Conservation (phyloP, 768 basidiomycete species). For the Imleria badia region DNA sequence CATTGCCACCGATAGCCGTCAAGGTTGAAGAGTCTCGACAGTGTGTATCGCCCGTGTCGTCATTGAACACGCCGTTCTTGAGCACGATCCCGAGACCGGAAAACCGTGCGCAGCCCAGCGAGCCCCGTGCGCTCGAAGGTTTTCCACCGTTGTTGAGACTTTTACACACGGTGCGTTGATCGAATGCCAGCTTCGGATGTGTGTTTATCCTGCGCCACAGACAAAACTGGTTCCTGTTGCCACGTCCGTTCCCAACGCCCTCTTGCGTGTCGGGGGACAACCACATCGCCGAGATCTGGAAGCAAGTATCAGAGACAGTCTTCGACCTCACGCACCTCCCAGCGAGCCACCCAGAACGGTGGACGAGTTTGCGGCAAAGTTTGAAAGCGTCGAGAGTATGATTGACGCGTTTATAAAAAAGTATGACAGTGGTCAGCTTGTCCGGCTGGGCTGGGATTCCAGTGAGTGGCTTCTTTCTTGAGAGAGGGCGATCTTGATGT, state of each 20-base stretch:
- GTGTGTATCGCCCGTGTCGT: background rate
- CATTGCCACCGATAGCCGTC: constrained; percentile 32
- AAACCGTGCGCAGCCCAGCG: background rate
- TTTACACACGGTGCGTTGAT: constrained; percentile 6
- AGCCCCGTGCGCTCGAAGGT: background rate
- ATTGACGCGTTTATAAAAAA: constrained; percentile 22
- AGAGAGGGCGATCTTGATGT: background rate
- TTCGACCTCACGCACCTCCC: background rate
- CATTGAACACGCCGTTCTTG: background rate
- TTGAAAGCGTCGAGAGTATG: constrained; percentile 15
- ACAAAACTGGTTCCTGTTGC: background rate
- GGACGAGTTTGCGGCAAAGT: constrained; percentile 22
- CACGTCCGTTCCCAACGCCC: background rate
- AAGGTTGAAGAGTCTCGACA: constrained; percentile 23
- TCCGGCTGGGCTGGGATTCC: constrained; percentile 26
- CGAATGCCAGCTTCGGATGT: background rate
- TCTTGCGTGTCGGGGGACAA: background rate
- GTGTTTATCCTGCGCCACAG: background rate
- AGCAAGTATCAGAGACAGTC: constrained; percentile 11
- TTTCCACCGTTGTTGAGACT: constrained; percentile 3
- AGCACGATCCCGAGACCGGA: background rate
- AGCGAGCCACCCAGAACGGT: constrained; percentile 18
- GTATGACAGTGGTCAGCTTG: constrained; percentile 21
- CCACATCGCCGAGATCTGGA: constrained; percentile 1
- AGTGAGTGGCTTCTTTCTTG: constrained; percentile 13